phyloP scores from a whole-genome alignment of 495 filamentous ascomycete species.

The Daldinia bambusicola region DNA sequence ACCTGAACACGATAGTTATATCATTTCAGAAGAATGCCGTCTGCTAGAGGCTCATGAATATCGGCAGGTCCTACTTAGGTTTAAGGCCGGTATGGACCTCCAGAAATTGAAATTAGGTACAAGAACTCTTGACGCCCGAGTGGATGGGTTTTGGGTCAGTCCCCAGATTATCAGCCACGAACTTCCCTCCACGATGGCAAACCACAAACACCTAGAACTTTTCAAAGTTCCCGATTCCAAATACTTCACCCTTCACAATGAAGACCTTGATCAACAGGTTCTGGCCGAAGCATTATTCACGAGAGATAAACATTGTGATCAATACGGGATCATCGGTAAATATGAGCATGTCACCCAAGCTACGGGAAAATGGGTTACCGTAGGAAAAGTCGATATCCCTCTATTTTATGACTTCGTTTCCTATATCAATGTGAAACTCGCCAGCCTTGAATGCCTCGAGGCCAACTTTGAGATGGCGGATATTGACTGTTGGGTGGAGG shows the following conservation, averaged over 20 bases:
- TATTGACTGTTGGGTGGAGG: background rate
- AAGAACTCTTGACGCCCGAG: background rate
- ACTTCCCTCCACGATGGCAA: background rate
- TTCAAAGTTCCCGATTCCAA: conserved; percentile 4
- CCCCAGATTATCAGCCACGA: background rate
- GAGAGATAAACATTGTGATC: conserved; percentile 19
- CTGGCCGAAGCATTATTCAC: conserved; percentile 12
- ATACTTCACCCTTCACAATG: background rate
- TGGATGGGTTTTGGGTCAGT: conserved; percentile 34
- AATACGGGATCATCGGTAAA: conserved; percentile 6
- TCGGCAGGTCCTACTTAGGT: conserved; percentile 57
- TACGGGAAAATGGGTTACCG: background rate
- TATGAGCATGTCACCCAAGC: background rate
- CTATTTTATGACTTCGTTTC: conserved; percentile 28
- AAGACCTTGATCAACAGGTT: conserved; percentile 10
- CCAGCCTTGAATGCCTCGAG: background rate
- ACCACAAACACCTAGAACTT: background rate
- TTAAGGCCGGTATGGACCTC: conserved; percentile 48
- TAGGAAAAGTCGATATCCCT: conserved; percentile 13
- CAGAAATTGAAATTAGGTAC: background rate
- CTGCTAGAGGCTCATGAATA: conserved; percentile 65
- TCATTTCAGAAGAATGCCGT: conserved; percentile 67
- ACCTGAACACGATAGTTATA: conserved; percentile 66
- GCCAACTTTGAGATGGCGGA: background rate
- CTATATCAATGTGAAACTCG: conserved; percentile 23